phyloP scores from a whole-genome alignment of 345 rosid genomes.

The Populus pruinosa region DNA sequence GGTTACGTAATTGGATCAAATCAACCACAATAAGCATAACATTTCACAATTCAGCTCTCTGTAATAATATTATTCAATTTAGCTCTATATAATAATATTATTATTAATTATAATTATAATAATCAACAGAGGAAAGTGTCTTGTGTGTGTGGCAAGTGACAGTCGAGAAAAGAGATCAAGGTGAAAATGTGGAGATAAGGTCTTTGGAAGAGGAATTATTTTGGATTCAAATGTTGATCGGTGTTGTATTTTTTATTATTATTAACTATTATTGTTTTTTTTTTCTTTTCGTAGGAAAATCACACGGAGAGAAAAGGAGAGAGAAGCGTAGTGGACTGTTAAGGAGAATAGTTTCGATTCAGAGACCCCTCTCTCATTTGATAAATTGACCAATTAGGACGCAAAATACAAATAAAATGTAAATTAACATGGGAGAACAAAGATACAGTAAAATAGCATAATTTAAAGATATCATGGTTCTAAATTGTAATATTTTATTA shows the following conservation, averaged over 20 bases:
- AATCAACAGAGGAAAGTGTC: not conserved
- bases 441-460: too few relatives aligned
- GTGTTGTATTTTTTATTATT: not conserved
- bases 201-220: not conserved
- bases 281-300: too few relatives aligned
- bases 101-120: too few relatives aligned
- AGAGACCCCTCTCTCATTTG: not conserved
- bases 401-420: too few relatives aligned
- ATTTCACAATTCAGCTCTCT: not conserved
- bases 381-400: too few relatives aligned
- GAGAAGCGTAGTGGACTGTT: not conserved
- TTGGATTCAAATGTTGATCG: not conserved
- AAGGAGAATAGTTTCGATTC: not conserved
- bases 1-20: not conserved
- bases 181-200: too few relatives aligned
- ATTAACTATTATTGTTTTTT: too few relatives aligned
- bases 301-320: not conserved
- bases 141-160: not conserved
- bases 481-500: too few relatives aligned
- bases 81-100: too few relatives aligned
- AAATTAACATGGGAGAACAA: too few relatives aligned
- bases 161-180: not conserved
- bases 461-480: too few relatives aligned
- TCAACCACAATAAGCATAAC: not conserved
- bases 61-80: not conserved